A percentile compares a stretch with the other conserved stretches of the same genome.
Evolutionary conservation across 768 basidiomycete genomes (phyloP).

Genomic region (Suillus discolor): DNA sequence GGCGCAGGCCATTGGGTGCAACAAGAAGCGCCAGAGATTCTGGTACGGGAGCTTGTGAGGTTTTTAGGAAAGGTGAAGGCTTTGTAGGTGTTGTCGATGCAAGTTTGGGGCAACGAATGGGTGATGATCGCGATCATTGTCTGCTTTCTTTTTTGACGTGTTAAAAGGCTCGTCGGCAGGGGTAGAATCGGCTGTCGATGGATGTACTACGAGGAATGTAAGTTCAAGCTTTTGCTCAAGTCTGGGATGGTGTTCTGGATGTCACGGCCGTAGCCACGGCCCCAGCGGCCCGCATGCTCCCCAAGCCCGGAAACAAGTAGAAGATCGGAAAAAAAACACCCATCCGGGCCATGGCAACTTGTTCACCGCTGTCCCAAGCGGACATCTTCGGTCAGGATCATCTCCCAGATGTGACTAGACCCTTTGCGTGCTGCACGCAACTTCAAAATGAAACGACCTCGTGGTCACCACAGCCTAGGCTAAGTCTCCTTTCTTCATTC

Average conservation of each 20-base stretch:
- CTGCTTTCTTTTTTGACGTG: neutral
- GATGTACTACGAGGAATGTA: neutral
- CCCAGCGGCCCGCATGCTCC: neutral
- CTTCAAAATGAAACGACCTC: neutral
- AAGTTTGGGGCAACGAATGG: neutral
- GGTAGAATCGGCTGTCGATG: neutral
- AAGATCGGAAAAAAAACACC: neutral
- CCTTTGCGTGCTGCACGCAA: neutral
- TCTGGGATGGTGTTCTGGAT: neutral
- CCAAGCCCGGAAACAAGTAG: neutral
- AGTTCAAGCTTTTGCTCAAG: neutral
- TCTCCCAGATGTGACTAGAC: neutral
- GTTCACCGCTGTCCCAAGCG: neutral
- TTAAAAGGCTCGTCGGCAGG: neutral
- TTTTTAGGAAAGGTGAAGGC: conserved; percentile 39
- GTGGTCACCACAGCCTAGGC: neutral
- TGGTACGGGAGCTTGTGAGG: conserved; percentile 41
- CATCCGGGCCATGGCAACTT: neutral
- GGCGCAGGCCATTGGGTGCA: conserved; percentile 69
- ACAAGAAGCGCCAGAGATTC: conserved; percentile 51
- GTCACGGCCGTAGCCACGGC: neutral
- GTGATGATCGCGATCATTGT: neutral
- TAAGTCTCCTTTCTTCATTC: too few species aligned
- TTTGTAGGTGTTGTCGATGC: neutral
- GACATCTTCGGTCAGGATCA: neutral